Evolutionary conservation across 1,284 basidiomycete species (phyloP), one percentile per base, ranked within the genome.

Genomic region (Cutaneotrichosporon sp.): DNA sequence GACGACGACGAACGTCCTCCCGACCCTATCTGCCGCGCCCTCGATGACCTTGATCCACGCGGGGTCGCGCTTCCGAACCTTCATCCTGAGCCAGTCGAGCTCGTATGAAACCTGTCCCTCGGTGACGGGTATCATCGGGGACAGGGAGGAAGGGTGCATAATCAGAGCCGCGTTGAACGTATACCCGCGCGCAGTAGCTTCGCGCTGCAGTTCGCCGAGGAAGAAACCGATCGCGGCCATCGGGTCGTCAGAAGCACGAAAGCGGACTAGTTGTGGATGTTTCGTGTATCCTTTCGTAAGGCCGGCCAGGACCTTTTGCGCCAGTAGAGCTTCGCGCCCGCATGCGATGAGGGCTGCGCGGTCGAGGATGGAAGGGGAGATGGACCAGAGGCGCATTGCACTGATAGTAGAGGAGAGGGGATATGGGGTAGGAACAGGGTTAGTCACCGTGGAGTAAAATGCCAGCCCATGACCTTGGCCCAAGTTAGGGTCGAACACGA

Each of bases 291-390:
- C 61, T 38, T 34, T 58, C n/a, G 61, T 62, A 3, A n/a, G 26
- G 56, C 61, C 61, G 2, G 56, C 49, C 11, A 62, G 61, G 18
- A 62, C 61, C 10, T 57, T 57, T 32, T 62, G 61, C 8, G 61
- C 61, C 30, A 62, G 61, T 6, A 62, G 56, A 10, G 36, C 61
- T 31, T 62, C 61, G 38, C 61, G 61, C 61, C 61, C 58, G n/a
- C 49, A 57, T 3, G 61, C 61, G 4, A 57, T 58, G 26, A 62
- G 38, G 11, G 56, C 61, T 7, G 49, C 51, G 18, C 49, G 56
- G 38, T 62, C 61, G n/a, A 62, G 56, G 4, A 62, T 56, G 9
- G 56, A 50, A 10, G 61, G 61, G 56, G 56, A 18, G 11, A 62
- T 40, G n/a, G 61, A 62, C 61, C 61, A 62, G 22, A 62, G 56